A percentile compares a stretch with the other conserved stretches of the same genome.
These are phyloP conservation scores for Cercospora sojina DNA, from an alignment of 2,329 filamentous ascomycete species.

Conservation along the genomic window DNA sequence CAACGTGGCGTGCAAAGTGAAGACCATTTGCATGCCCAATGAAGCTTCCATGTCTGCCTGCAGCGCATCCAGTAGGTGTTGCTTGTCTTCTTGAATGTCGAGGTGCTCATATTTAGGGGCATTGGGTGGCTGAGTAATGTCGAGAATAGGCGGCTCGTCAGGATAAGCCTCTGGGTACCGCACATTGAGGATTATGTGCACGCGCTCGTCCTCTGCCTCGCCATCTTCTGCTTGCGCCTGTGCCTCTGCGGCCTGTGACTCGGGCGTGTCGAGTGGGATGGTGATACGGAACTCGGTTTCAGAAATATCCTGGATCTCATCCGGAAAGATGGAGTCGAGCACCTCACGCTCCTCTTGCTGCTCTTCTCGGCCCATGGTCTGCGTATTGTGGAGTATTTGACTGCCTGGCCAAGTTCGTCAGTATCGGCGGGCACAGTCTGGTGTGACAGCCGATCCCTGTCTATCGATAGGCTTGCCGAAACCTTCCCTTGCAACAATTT, in stretches of 20 bases:
- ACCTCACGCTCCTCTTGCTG: constrained; percentile 96
- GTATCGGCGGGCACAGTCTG: neutral
- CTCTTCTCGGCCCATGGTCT: constrained; percentile 65
- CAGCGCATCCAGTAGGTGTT: constrained; percentile 67
- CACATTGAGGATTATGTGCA: constrained; percentile 76
- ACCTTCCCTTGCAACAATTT: neutral
- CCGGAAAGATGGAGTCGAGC: constrained; percentile 95
- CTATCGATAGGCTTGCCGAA: constrained; percentile 4
- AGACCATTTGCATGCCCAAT: constrained; percentile 96
- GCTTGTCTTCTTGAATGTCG: constrained; percentile 77
- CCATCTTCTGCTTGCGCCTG: constrained; percentile 37
- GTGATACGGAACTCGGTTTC: constrained; percentile 85
- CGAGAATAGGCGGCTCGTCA: constrained; percentile 78
- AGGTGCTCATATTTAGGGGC: constrained; percentile 69
- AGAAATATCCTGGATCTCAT: constrained; percentile 94
- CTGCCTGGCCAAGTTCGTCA: neutral
- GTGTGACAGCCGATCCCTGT: neutral
- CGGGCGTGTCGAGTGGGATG: constrained; percentile 68
- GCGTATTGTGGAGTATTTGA: neutral
- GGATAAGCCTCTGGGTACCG: constrained; percentile 89
- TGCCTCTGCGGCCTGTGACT: neutral
- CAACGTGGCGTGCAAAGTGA: constrained; percentile 80
- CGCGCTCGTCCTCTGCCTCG: constrained; percentile 59
- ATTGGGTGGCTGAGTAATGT: constrained; percentile 73
- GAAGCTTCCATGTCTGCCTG: constrained; percentile 82